These are phyloP conservation scores for Speleostelium caveatum DNA, from an alignment of 78 protist genomes.

Conservation along the genomic window DNA sequence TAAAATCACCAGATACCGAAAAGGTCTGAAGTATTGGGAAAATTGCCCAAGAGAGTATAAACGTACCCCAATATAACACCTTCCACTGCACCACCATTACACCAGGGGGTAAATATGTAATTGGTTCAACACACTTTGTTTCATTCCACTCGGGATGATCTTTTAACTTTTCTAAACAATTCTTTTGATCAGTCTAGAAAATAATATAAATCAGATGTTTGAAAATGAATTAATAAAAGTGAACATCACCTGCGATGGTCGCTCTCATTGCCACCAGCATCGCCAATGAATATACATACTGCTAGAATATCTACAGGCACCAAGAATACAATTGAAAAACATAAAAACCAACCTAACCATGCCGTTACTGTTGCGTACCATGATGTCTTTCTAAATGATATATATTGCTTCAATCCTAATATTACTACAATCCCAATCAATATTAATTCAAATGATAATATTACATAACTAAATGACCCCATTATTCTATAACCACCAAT, in stretches of 20 bases:
- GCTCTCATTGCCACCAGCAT: too few species aligned
- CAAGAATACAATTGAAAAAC: slow-evolving; percentile 61
- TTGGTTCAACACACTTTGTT: slow-evolving; percentile 36
- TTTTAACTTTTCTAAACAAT: slow-evolving; percentile 20
- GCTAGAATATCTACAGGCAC: slow-evolving; percentile 67
- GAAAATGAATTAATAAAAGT: too few species aligned
- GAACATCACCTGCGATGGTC: too few species aligned
- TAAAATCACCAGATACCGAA: slow-evolving; percentile 52
- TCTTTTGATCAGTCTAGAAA: slow-evolving; percentile 27
- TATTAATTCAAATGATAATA: background rate
- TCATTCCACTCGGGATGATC: background rate
- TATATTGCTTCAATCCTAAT: slow-evolving; percentile 43
- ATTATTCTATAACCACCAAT: background rate
- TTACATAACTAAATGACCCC: background rate
- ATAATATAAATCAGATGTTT: background rate
- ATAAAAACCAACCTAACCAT: slow-evolving; percentile 77
- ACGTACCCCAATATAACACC: slow-evolving; percentile 67
- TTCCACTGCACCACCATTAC: slow-evolving; percentile 39
- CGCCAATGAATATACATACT: slow-evolving; percentile 15
- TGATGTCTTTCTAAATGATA: slow-evolving; percentile 56
- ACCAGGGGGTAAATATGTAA: slow-evolving; percentile 38
- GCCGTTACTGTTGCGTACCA: slow-evolving; percentile 30
- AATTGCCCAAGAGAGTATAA: slow-evolving; percentile 44
- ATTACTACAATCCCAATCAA: slow-evolving; percentile 37
- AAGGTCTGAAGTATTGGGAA: slow-evolving; percentile 63